phyloP scores from a whole-genome alignment of 306 rosid species.

The Amphicarpaea edgeworthii region DNA sequence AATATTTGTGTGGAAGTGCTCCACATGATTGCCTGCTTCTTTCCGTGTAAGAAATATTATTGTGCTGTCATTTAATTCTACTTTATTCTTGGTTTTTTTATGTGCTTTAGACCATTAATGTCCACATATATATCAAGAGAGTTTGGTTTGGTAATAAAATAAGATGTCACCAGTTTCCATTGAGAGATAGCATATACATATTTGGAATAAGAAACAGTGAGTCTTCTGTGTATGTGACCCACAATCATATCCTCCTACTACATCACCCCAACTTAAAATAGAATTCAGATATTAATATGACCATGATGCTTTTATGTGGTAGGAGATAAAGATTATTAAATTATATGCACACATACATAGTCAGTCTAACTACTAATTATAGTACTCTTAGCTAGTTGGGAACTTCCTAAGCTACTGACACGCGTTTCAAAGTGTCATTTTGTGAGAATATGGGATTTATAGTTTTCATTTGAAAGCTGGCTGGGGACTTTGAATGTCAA shows the following conservation, averaged over 20 bases:
- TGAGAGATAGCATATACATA: slow-evolving; percentile 46
- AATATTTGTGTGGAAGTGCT: slow-evolving; percentile 46
- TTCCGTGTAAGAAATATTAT: slow-evolving; percentile 41
- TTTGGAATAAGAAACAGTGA: slow-evolving; percentile 41
- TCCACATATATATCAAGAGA: slow-evolving; percentile 40
- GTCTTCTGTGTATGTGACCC: slow-evolving; percentile 47
- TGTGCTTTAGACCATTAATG: slow-evolving; percentile 45
- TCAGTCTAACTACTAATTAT: slow-evolving; percentile 42
- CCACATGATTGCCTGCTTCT: slow-evolving; percentile 49
- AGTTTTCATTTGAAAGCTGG: too few relatives aligned
- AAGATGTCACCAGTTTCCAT: slow-evolving; percentile 48
- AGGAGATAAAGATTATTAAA: not conserved
- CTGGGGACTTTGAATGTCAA: too few relatives aligned
- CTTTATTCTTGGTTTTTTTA: slow-evolving; percentile 37
- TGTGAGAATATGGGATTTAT: too few relatives aligned
- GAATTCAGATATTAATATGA: slow-evolving; percentile 38
- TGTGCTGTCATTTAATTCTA: slow-evolving; percentile 28
- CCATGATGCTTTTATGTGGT: slow-evolving; percentile 26
- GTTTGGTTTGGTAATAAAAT: slow-evolving; percentile 49
- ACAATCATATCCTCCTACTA: slow-evolving; percentile 40
- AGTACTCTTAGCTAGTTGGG: slow-evolving; percentile 47
- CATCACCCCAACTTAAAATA: slow-evolving; percentile 44
- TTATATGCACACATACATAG: slow-evolving; percentile 1
- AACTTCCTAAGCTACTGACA: too few relatives aligned
- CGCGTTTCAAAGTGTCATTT: too few relatives aligned